Percentiles rank a stretch among this genome's conserved stretches.
Evolutionary conservation across 1,284 basidiomycete species (phyloP).

Genomic region (Trametes sp.): DNA sequence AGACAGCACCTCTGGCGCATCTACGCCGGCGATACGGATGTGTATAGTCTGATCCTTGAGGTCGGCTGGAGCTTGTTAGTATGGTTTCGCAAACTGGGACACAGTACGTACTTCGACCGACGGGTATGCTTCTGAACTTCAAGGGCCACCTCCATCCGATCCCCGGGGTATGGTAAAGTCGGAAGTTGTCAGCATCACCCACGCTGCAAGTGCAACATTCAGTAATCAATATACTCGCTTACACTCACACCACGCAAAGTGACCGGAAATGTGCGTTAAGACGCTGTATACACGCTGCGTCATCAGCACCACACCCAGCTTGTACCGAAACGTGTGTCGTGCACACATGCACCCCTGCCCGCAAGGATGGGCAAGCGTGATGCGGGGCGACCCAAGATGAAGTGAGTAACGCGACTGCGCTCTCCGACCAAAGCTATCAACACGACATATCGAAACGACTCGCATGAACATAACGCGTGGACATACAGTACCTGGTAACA

Average conservation of each 20-base stretch:
- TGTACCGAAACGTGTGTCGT: too few species aligned
- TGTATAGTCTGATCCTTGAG: constrained; percentile 82
- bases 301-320: too few species aligned
- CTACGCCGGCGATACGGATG: constrained; percentile 86
- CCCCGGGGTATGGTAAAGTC: constrained; percentile 85
- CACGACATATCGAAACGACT: too few species aligned
- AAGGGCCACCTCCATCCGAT: constrained; percentile 77
- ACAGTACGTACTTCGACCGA: constrained; percentile 10
- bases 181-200: constrained; percentile 83
- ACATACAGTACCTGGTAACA: constrained; percentile 66
- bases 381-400: too few species aligned
- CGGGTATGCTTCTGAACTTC: constrained; percentile 72
- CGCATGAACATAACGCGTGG: background rate
- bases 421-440: too few species aligned
- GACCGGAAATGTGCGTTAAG: too few species aligned
- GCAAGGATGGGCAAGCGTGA: too few species aligned
- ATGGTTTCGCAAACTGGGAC: too few species aligned
- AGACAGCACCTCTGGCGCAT: constrained; percentile 83
- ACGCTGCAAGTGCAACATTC: constrained; percentile 58
- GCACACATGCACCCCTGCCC: too few species aligned
- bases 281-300: too few species aligned
- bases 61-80: constrained; percentile 48
- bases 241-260: too few species aligned
- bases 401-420: too few species aligned
- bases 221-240: background rate